A percentile compares a stretch with the other conserved stretches of the same genome.
Conservation (phyloP, 768 basidiomycete genomes). For the Trichaptum fuscoviolaceum region DNA sequence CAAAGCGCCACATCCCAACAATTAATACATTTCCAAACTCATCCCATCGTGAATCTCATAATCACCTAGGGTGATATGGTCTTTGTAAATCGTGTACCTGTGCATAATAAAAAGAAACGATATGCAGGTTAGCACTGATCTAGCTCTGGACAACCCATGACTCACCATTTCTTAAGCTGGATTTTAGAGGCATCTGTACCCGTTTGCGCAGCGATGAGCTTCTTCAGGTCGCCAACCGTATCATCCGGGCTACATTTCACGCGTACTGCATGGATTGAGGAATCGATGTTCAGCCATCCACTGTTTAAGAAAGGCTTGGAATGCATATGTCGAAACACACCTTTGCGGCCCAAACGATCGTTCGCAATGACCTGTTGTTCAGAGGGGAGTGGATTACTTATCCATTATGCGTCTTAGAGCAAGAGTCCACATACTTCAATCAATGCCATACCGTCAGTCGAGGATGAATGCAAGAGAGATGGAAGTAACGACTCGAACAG, state of each 20-base stretch:
- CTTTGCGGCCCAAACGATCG: slow-evolving; percentile 92
- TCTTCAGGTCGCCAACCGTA: slow-evolving; percentile 96
- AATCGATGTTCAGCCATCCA: neutral
- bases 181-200: slow-evolving; percentile 87
- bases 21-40: slow-evolving; percentile 88
- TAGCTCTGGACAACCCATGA: slow-evolving; percentile 4
- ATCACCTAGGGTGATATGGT: slow-evolving; percentile 89
- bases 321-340: slow-evolving; percentile 33
- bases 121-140: slow-evolving; percentile 5
- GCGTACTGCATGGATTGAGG: slow-evolving; percentile 50
- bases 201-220: slow-evolving; percentile 93
- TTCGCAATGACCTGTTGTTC: slow-evolving; percentile 80
- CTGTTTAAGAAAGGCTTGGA: neutral
- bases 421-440: slow-evolving; percentile 24
- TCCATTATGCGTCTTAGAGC: neutral
- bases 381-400: slow-evolving; percentile 9
- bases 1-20: neutral
- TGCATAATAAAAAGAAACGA: neutral
- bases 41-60: slow-evolving; percentile 93
- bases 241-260: slow-evolving; percentile 95
- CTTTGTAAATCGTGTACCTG: slow-evolving; percentile 95
- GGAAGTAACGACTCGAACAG: slow-evolving; percentile 2
- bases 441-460: slow-evolving; percentile 20
- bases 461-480: neutral
- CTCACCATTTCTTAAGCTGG: slow-evolving; percentile 93